A percentile compares a stretch with the other conserved stretches of the same genome.
Conservation (phyloP, 2,329 filamentous ascomycete species). For the Beauveria asiatica region DNA sequence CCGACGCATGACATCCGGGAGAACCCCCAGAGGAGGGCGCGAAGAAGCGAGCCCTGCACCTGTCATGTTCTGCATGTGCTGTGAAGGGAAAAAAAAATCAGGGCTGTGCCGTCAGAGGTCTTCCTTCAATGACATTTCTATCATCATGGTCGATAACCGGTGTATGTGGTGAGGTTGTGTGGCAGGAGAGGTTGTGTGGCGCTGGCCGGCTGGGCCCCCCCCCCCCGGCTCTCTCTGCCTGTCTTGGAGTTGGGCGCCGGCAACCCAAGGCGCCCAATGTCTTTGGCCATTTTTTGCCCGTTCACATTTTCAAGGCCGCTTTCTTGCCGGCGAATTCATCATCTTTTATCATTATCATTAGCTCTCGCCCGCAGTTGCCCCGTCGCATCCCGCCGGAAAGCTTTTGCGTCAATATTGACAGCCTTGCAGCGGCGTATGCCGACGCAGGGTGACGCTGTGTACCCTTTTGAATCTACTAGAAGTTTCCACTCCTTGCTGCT, state of each 20-base stretch:
- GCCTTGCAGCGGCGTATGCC: not conserved
- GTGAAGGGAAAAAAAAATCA: too few species aligned
- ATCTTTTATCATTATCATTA: not conserved
- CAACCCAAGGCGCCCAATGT: not conserved
- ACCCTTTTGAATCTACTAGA: not conserved
- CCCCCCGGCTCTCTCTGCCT: not conserved
- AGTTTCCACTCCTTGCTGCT: not conserved
- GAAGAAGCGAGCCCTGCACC: not conserved
- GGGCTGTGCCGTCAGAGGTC: not conserved
- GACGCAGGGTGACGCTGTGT: not conserved
- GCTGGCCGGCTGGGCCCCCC: not conserved
- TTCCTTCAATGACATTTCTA: not conserved
- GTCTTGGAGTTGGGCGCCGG: not conserved
- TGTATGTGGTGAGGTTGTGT: not conserved
- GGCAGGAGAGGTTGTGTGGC: not conserved
- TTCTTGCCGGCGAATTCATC: not conserved
- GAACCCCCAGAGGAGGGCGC: not conserved
- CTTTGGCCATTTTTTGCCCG: not conserved
- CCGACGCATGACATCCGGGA: not conserved
- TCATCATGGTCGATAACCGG: not conserved
- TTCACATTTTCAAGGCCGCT: not conserved
- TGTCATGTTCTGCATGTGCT: slow-evolving; percentile 4
- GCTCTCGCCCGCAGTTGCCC: slow-evolving; percentile 7
- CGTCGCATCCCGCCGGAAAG: not conserved
- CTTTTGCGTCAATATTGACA: slow-evolving; percentile 1